These are phyloP conservation scores for Penicillium verhagenii DNA, from an alignment of 495 filamentous ascomycete species.

Conservation along the genomic window DNA sequence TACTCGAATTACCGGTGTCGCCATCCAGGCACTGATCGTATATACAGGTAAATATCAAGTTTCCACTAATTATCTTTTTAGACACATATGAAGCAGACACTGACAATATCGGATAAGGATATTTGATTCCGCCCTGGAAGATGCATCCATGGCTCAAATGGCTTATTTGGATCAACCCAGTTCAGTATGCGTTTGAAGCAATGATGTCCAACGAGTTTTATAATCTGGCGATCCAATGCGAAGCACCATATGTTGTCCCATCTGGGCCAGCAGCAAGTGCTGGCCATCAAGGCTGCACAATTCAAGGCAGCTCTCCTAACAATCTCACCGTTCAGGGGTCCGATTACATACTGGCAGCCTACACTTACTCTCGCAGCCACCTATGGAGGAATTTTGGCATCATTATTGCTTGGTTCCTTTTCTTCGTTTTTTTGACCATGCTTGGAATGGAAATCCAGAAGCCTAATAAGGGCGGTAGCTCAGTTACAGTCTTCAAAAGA, in stretches of 20 bases:
- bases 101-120: constrained; percentile 47
- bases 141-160: constrained; percentile 84
- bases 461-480: constrained; percentile 68
- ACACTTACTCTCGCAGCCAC: constrained; percentile 54
- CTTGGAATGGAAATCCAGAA: constrained; percentile 68
- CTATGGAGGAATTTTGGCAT: constrained; percentile 65
- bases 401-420: constrained; percentile 54
- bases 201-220: constrained; percentile 62
- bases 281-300: constrained; percentile 59
- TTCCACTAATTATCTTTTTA: background rate
- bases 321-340: constrained; percentile 50
- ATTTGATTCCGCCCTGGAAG: constrained; percentile 65
- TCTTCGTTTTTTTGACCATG: constrained; percentile 56
- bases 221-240: constrained; percentile 46
- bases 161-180: constrained; percentile 73
- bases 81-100: background rate
- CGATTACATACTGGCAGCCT: constrained; percentile 52
- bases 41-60: constrained; percentile 57
- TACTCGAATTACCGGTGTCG: constrained; percentile 61
- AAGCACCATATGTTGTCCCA: constrained; percentile 58
- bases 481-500: constrained; percentile 67
- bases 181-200: constrained; percentile 72
- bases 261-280: constrained; percentile 56
- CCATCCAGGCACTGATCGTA: constrained; percentile 64
- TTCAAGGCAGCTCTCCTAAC: constrained; percentile 54